A percentile compares a stretch with the other conserved stretches of the same genome.
Evolutionary conservation across 176 grass and related monocot genomes (phyloP).

Genomic region (Avena insularis): DNA sequence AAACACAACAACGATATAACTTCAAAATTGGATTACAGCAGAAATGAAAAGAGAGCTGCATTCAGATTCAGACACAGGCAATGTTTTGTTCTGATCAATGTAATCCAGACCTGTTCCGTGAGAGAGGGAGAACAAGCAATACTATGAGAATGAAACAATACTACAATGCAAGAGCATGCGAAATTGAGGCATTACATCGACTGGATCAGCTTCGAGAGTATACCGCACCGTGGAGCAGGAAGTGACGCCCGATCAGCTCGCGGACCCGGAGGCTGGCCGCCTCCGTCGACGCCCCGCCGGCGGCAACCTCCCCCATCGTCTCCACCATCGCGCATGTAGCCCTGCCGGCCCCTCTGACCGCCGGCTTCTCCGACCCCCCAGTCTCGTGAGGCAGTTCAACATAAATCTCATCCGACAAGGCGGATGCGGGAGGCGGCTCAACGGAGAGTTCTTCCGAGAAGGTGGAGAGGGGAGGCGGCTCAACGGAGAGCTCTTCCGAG

Average conservation of each 20-base stretch:
- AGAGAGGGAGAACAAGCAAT: background rate
- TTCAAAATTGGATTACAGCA: too few relatives aligned
- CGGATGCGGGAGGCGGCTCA: background rate
- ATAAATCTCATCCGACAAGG: background rate
- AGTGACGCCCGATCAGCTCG: conserved; percentile 72
- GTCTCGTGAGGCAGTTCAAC: background rate
- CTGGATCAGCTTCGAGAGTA: background rate
- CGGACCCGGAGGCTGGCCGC: conserved; percentile 70
- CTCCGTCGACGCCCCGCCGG: conserved; percentile 43
- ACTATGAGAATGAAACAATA: background rate
- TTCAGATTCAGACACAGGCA: background rate
- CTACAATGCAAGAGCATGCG: background rate
- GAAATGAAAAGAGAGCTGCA: background rate
- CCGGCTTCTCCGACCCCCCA: background rate
- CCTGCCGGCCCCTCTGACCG: background rate
- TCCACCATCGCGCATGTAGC: conserved; percentile 78
- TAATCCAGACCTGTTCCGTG: background rate
- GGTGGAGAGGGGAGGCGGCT: conserved; percentile 20
- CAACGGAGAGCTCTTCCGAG: conserved; percentile 3
- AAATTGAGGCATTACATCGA: background rate
- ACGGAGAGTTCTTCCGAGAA: background rate
- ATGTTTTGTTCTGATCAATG: background rate
- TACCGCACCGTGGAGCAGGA: conserved; percentile 71
- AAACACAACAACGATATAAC: background rate
- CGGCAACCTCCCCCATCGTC: conserved; percentile 74